These are phyloP conservation scores for Cichorium intybus DNA, from an alignment of 140 eudicot species.

Conservation along the genomic window DNA sequence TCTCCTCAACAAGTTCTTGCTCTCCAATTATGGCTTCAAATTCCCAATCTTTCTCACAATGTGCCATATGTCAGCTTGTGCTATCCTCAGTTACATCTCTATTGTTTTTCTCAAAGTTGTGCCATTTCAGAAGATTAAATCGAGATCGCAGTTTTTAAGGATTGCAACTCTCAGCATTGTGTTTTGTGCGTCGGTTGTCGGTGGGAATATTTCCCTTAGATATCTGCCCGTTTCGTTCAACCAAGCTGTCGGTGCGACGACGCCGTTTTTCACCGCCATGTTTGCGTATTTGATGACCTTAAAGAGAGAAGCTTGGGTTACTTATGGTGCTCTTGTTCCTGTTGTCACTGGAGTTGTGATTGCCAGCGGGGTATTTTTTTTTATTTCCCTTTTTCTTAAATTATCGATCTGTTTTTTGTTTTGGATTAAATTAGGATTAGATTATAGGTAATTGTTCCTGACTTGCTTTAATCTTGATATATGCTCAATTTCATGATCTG, in stretches of 20 bases:
- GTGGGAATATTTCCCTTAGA: constrained; percentile 75
- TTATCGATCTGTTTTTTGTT: neutral
- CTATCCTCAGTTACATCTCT: constrained; percentile 77
- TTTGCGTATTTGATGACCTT: constrained; percentile 80
- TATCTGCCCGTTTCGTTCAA: constrained; percentile 85
- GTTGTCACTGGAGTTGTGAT: constrained; percentile 89
- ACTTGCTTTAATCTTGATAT: constrained; percentile 14
- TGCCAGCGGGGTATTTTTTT: constrained; percentile 79
- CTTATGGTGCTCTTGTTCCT: constrained; percentile 77
- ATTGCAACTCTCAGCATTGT: constrained; percentile 79
- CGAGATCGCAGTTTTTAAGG: constrained; percentile 64
- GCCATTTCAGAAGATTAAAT: constrained; percentile 73
- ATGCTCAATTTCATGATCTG: constrained; percentile 1
- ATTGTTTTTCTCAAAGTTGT: constrained; percentile 62
- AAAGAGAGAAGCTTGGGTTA: constrained; percentile 75
- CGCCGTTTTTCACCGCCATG: constrained; percentile 92
- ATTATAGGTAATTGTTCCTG: constrained; percentile 3
- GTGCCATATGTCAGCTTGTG: constrained; percentile 97
- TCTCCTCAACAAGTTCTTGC: constrained; percentile 73
- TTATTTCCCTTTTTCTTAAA: neutral
- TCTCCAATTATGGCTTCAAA: constrained; percentile 79
- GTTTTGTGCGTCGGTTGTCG: constrained; percentile 88
- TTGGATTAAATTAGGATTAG: neutral
- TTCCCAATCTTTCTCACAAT: constrained; percentile 90
- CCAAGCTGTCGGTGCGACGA: constrained; percentile 97